Conservation (phyloP, 768 basidiomycete species). For the Calocybe gangraenosa region DNA sequence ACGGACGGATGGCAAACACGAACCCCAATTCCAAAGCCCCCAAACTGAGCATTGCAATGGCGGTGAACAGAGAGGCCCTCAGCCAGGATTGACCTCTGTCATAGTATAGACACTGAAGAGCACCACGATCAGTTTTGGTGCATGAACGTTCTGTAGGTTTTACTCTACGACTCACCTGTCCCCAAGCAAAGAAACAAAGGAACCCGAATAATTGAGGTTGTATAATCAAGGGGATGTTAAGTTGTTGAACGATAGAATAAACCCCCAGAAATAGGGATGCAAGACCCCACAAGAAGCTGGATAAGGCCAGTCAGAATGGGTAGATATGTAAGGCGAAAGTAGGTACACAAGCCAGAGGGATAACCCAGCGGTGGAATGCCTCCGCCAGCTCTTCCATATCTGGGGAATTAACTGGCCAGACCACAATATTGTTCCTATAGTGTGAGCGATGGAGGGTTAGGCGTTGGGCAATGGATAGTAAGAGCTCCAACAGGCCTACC, state of each 20-base stretch:
- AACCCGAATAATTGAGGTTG: constrained; percentile 65
- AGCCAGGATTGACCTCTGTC: constrained; percentile 34
- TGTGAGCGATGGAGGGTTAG: neutral
- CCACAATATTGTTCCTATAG: constrained; percentile 61
- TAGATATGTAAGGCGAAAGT: neutral
- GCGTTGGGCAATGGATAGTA: too few relatives aligned
- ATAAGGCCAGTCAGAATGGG: neutral
- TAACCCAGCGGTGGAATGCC: constrained; percentile 65
- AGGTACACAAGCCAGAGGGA: constrained; percentile 64
- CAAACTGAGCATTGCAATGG: constrained; percentile 36
- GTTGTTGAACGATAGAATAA: constrained; percentile 58
- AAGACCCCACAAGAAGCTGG: constrained; percentile 58
- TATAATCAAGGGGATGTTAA: constrained; percentile 70
- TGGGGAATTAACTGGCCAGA: constrained; percentile 66
- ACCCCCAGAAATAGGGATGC: constrained; percentile 60
- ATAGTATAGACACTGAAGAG: constrained; percentile 64
- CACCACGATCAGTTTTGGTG: constrained; percentile 3
- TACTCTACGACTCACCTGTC: constrained; percentile 47
- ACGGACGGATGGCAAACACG: constrained; percentile 52
- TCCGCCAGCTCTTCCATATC: constrained; percentile 66
- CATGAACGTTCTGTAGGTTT: neutral
- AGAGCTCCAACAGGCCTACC: constrained; percentile 32
- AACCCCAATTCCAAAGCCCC: constrained; percentile 59
- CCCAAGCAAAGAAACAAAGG: constrained; percentile 59
- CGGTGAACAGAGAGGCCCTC: constrained; percentile 30